Evolutionary conservation across 225 moss, liverwort and hornwort genomes (phyloP).

Genomic region (Physcomitrellopsis africana): DNA sequence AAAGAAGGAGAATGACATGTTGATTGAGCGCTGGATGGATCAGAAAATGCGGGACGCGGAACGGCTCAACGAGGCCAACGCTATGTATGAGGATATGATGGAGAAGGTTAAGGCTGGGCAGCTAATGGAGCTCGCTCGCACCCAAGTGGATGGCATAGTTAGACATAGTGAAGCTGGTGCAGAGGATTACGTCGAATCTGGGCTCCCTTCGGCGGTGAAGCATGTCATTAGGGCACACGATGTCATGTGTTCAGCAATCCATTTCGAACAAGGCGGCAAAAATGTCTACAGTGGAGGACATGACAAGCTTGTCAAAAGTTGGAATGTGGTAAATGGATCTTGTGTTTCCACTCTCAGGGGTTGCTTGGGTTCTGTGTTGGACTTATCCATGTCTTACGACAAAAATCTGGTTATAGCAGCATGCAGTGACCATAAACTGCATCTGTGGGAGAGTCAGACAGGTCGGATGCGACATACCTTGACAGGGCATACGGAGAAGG

Average conservation of each 20-base stretch:
- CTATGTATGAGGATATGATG: constrained; percentile 98
- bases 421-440: constrained; percentile 85
- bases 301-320: constrained; percentile 69
- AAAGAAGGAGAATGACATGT: constrained; percentile 73
- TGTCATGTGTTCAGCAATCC: constrained; percentile 51
- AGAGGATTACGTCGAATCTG: constrained; percentile 74
- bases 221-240: constrained; percentile 74
- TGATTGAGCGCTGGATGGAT: constrained; percentile 89
- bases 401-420: constrained; percentile 71
- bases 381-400: constrained; percentile 68
- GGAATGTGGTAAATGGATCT: constrained; percentile 59
- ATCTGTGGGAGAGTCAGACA: constrained; percentile 78
- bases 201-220: constrained; percentile 60
- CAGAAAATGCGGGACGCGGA: constrained; percentile 92
- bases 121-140: constrained; percentile 79
- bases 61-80: constrained; percentile 86
- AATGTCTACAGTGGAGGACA: constrained; percentile 69
- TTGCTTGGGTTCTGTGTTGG: constrained; percentile 75
- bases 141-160: constrained; percentile 87
- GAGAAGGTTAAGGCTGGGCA: constrained; percentile 76
- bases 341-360: constrained; percentile 59
- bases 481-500: constrained; percentile 84
- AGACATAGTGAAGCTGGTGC: constrained; percentile 80
- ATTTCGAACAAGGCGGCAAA: constrained; percentile 57
- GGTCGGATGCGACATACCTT: constrained; percentile 80